Evolutionary conservation across 2,329 filamentous ascomycete species (phyloP).

Genomic region (Exutisphaerella laricina): DNA sequence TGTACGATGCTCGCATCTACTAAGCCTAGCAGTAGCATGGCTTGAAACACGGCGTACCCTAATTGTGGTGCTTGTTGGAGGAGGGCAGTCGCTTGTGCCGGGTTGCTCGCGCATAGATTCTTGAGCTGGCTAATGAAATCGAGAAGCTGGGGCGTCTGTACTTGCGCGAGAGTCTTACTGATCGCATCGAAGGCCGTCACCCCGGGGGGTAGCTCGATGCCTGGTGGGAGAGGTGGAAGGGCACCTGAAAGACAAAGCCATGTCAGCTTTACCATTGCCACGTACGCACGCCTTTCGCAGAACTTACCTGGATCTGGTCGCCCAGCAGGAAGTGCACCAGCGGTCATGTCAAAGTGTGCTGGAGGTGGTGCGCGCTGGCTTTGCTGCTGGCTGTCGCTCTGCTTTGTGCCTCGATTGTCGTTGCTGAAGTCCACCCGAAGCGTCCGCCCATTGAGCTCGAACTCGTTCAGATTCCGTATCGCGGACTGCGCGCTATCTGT

Average conservation of each 20-base stretch:
- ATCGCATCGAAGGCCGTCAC: slow-evolving; percentile 86
- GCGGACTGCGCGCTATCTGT: slow-evolving; percentile 87
- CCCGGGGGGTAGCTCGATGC: slow-evolving; percentile 75
- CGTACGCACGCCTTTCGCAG: no score
- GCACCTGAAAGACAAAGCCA: no score
- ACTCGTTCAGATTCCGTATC: slow-evolving; percentile 90
- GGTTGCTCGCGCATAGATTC: slow-evolving; percentile 73
- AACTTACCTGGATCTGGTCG: slow-evolving; percentile 40
- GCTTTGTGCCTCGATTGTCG: slow-evolving; percentile 62
- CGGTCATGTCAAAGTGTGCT: slow-evolving; percentile 41
- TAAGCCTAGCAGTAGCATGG: slow-evolving; percentile 84
- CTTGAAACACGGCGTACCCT: slow-evolving; percentile 91
- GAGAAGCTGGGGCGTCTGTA: slow-evolving; percentile 82
- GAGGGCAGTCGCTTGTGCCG: slow-evolving; percentile 76
- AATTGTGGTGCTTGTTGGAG: slow-evolving; percentile 87
- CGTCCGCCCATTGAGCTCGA: slow-evolving; percentile 91
- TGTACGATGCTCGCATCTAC: slow-evolving; percentile 79
- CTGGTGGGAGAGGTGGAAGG: slow-evolving; percentile 76
- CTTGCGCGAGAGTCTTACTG: slow-evolving; percentile 78
- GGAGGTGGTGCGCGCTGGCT: slow-evolving; percentile 33
- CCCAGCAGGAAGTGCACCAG: slow-evolving; percentile 10
- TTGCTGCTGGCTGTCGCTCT: slow-evolving; percentile 16
- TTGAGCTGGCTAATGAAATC: slow-evolving; percentile 96
- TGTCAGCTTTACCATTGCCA: no score
- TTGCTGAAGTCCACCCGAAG: slow-evolving; percentile 94